These are phyloP conservation scores for Prunus davidiana DNA, from an alignment of 306 rosid species.

Conservation along the genomic window DNA sequence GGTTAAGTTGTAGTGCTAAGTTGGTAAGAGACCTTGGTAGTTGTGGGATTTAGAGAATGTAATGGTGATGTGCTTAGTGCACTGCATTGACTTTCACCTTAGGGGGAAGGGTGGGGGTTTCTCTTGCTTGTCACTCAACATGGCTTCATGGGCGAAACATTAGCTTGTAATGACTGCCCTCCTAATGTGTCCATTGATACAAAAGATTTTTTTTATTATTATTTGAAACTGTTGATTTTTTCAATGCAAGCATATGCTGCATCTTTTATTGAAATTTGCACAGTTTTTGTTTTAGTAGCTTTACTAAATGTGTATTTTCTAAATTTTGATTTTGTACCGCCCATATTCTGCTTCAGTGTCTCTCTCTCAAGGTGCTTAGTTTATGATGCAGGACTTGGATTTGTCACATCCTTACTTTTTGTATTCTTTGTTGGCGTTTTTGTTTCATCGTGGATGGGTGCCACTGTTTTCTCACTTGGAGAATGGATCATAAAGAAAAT, in stretches of 20 bases:
- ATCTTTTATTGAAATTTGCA: neutral
- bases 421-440: conserved; percentile 83
- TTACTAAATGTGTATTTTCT: neutral
- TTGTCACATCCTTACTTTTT: conserved; percentile 72
- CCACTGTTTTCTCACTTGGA: conserved; percentile 78
- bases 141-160: neutral
- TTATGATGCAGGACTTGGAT: conserved; percentile 85
- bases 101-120: neutral
- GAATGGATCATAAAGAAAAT: conserved; percentile 88
- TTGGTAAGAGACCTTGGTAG: too few relatives aligned
- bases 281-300: neutral
- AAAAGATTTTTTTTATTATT: neutral
- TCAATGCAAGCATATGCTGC: neutral
- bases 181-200: neutral
- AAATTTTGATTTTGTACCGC: too few relatives aligned
- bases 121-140: neutral
- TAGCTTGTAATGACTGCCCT: neutral
- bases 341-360: too few relatives aligned
- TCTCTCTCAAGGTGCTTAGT: conserved; percentile 25
- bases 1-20: neutral
- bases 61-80: neutral
- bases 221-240: neutral
- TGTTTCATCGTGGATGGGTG: conserved; percentile 93
- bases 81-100: neutral
- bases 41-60: neutral